Conservation (phyloP, 345 rosid genomes). For the Firmiana major region DNA sequence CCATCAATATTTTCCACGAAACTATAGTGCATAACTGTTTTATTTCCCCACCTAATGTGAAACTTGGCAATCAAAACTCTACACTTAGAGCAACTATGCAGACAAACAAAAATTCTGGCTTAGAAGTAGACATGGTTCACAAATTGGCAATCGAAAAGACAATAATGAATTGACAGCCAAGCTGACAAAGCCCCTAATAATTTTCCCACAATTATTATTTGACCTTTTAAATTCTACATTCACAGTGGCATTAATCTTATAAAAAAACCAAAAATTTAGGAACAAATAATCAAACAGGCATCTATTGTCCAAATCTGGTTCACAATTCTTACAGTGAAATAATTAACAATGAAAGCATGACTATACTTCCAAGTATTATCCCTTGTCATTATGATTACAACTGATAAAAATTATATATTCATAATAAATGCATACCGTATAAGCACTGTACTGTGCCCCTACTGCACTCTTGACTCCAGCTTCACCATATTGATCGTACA, state of each 20-base stretch:
- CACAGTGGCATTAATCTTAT: not conserved
- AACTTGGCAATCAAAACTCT: not conserved
- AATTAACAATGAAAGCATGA: constrained; percentile 8
- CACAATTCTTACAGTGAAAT: not conserved
- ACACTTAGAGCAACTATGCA: not conserved
- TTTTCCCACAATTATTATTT: constrained; percentile 1
- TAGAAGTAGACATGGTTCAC: not conserved
- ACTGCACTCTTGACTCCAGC: constrained; percentile 92
- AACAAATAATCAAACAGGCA: not conserved
- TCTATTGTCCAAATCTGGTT: not conserved
- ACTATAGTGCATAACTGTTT: not conserved
- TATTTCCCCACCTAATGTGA: not conserved
- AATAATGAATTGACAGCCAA: not conserved
- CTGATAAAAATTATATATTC: not conserved
- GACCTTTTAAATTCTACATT: not conserved
- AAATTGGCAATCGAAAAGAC: not conserved
- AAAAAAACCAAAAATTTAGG: not conserved
- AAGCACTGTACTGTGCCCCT: constrained; percentile 73
- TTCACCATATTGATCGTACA: constrained; percentile 95
- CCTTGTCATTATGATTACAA: not conserved
- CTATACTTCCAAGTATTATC: not conserved
- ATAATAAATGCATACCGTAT: constrained; percentile 55
- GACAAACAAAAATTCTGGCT: not conserved
- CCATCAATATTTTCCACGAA: not conserved
- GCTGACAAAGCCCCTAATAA: not conserved